phyloP scores from a whole-genome alignment of 441 rosid genomes.

The Aquilaria agallochum region DNA sequence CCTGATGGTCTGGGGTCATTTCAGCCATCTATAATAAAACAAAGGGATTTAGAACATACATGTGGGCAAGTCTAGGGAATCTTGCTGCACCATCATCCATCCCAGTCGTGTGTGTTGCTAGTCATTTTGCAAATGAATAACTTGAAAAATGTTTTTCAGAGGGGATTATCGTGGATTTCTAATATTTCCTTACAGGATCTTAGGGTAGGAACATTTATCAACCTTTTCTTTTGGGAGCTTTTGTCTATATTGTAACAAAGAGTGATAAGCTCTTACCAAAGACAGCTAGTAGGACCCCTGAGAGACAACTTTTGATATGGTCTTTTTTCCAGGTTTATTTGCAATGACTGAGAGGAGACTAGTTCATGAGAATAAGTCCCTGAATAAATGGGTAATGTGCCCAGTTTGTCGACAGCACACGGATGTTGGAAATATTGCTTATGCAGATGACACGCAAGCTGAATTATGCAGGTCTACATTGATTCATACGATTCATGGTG shows the following conservation, averaged over 20 bases:
- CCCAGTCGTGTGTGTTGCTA: background rate
- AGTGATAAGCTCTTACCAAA: too few relatives aligned
- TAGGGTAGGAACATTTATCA: too few relatives aligned
- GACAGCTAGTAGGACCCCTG: too few relatives aligned
- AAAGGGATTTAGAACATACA: background rate
- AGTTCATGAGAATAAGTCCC: conserved; percentile 36
- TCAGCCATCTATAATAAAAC: too few relatives aligned
- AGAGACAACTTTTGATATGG: too few relatives aligned
- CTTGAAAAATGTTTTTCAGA: too few relatives aligned
- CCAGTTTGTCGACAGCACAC: conserved; percentile 94
- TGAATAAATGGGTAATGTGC: conserved; percentile 82
- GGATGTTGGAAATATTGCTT: conserved; percentile 79
- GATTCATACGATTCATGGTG: conserved; percentile 35
- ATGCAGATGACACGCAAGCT: conserved; percentile 65
- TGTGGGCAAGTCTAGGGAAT: conserved; percentile 1
- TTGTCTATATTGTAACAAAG: too few relatives aligned
- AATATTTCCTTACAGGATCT: too few relatives aligned
- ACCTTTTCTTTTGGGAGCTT: too few relatives aligned
- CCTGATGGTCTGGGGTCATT: too few relatives aligned
- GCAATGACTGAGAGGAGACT: conserved; percentile 66
- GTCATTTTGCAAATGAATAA: too few relatives aligned
- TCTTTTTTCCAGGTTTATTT: conserved; percentile 57
- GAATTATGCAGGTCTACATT: conserved; percentile 24
- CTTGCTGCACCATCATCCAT: background rate
- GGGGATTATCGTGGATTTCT: too few relatives aligned